Base-by-base conservation (phyloP, 139 green algal genomes). In the Marvania coccoides region DNA sequence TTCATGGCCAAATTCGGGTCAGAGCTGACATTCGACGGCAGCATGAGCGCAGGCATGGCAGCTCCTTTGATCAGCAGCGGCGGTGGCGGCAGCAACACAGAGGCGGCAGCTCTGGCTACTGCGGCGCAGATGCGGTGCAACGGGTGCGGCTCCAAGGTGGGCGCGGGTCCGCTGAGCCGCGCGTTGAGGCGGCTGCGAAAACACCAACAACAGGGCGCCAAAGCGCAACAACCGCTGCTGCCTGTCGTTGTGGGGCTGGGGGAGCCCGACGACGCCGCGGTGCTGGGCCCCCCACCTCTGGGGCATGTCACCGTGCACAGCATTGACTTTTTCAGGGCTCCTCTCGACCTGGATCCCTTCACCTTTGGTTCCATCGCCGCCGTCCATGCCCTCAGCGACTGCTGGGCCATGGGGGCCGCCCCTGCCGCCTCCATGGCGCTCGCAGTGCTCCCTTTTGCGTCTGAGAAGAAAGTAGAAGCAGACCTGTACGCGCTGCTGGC, bases 81-180 rank as follows among this genome's bases (percentile, higher is more conserved):
- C n/a, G n/a, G n/a, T n/a, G n/a, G n/a, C n/a, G n/a, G n/a, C n/a
- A n/a, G n/a, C n/a, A n/a, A n/a, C n/a, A n/a, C n/a, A n/a, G 76
- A 85, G 29, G 83, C 80, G 3, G 34, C 83, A 3, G 69, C 45
- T 3, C 48, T 76, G 63, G 36, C 80, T 23, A 75, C 76, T 9
- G 70, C 74, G 15, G 69, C 74, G 40, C 78, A 76, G 31, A 97
- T 97, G 90, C 77, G 90, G 5, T 97, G 91, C 69, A 87, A 81
- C 10, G 91, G 91, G n/a, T 97, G 91, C 67, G 91, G 88, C 5
- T 74, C 84, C 29, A 97, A 97, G 79, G 81, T 95, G 13, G 87
- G 85, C 12, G 71, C 85, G 9, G 71, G 45, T 24, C 71, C 82
- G 5, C 67, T 95, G 24, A 62, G 45, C 5, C 58, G 70, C 0